Evolutionary conservation across 1,139 yeast species (phyloP).

Genomic region (Sugiyamaella novakii): DNA sequence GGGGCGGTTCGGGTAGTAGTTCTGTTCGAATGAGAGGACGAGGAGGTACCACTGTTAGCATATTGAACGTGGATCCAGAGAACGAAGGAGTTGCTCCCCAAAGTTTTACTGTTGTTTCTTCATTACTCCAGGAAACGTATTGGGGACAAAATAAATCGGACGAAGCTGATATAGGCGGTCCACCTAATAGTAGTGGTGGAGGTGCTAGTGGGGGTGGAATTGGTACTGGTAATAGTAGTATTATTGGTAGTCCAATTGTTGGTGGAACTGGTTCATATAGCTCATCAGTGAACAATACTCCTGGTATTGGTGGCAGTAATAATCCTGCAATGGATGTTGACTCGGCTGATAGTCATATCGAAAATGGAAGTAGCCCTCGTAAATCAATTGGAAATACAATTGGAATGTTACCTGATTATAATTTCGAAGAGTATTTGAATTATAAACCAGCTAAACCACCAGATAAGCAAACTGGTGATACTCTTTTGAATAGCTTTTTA

Average conservation of each 20-base stretch:
- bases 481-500: slow-evolving; percentile 28
- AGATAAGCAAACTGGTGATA: slow-evolving; percentile 27
- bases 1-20: background rate
- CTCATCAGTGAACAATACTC: slow-evolving; percentile 2
- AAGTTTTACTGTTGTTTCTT: slow-evolving; percentile 37
- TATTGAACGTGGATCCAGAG: slow-evolving; percentile 33
- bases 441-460: slow-evolving; percentile 29
- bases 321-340: slow-evolving; percentile 5
- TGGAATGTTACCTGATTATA: slow-evolving; percentile 35
- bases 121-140: slow-evolving; percentile 35
- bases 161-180: slow-evolving; percentile 9
- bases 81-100: slow-evolving; percentile 31
- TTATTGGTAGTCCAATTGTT: slow-evolving; percentile 6
- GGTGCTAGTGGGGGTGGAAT: slow-evolving; percentile 14
- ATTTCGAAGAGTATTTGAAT: slow-evolving; percentile 33
- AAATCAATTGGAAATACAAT: slow-evolving; percentile 21
- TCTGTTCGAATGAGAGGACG: slow-evolving; percentile 24
- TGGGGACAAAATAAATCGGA: slow-evolving; percentile 30
- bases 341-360: background rate
- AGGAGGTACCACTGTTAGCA: slow-evolving; percentile 29
- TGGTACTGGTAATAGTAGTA: slow-evolving; percentile 18
- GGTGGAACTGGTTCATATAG: background rate
- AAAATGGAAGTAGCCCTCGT: slow-evolving; percentile 1
- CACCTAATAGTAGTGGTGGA: background rate
- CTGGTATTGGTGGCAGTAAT: slow-evolving; percentile 16